A percentile compares a stretch with the other conserved stretches of the same genome.
These are phyloP conservation scores for Crotalaria pallida DNA, from an alignment of 306 rosid genomes.

Conservation along the genomic window DNA sequence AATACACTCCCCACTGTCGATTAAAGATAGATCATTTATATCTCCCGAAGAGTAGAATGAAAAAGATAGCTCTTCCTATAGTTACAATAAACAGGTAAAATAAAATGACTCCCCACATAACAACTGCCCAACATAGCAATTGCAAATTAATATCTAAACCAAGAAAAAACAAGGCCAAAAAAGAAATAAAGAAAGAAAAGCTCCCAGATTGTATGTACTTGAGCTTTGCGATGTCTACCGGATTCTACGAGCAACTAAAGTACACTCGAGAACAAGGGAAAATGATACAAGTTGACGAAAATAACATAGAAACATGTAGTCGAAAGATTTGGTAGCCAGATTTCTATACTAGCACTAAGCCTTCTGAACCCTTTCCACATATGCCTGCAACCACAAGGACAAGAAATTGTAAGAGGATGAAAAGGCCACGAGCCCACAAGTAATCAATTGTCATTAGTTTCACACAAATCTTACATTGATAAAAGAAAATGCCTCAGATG, in stretches of 20 bases:
- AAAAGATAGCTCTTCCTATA: neutral
- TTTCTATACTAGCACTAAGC: conserved; percentile 20
- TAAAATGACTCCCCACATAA: neutral
- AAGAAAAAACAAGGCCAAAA: neutral
- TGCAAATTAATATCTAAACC: neutral
- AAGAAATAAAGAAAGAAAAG: neutral
- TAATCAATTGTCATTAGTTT: neutral
- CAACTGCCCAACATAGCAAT: neutral
- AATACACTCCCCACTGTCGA: too few relatives aligned
- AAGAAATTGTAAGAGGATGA: neutral
- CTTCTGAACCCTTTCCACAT: conserved; percentile 66
- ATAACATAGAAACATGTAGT: neutral
- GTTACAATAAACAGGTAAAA: neutral
- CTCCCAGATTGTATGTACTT: conserved; percentile 3
- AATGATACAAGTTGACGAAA: conserved; percentile 13
- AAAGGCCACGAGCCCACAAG: neutral
- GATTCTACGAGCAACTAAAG: conserved; percentile 16
- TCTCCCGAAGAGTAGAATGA: too few relatives aligned
- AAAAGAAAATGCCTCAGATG: neutral
- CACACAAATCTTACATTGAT: neutral
- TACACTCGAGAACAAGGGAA: conserved; percentile 11
- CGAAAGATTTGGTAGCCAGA: conserved; percentile 1
- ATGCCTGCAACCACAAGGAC: conserved; percentile 53
- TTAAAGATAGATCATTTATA: too few relatives aligned
- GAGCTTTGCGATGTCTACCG: conserved; percentile 6